Base-by-base conservation (phyloP, 1,284 basidiomycete species). In the Apiotrichum akiyoshidainum region DNA sequence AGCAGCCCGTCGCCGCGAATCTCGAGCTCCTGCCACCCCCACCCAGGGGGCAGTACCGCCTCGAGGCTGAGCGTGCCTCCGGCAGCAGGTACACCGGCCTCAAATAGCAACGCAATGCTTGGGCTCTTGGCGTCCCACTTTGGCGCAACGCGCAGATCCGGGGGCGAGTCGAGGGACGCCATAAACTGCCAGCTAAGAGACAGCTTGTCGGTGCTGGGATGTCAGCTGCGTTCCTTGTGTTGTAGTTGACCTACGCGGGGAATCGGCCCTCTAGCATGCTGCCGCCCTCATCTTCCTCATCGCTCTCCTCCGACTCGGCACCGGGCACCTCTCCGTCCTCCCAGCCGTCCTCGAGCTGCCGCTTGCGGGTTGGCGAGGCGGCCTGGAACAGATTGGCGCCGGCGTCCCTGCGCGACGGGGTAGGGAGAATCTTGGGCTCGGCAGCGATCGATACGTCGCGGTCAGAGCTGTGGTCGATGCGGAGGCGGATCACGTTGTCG, bases 211-310 rank as follows among this genome's bases (percentile, higher is more conserved):
- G 74, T 73, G 34, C 74, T 75, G 48, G 3, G 11, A 11, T 14
- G 55, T 65, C 37, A 66, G 59, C 31, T 31, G 26, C 26, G 7
- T 31, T 31, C 3, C 26, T 8, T 33, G 4, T 19, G 31, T 14
- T 14, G 21, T 17, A 14, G 14, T 33, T 42, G 10, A 7, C 39
- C 1, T 19, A 60, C 66, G 52, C 37, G 73, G 70, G 72, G 52
- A 75, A 76, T 41, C 70, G 52, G 3, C 74, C 74, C 39, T 71
- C 68, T 0, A 76, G 64, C 72, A 70, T 71, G 54, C 63, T 67
- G n/a, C 67, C 66, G 6, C 34, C 40, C 7, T 62, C 65, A 11
- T 13, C 14, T 19, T 55, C 44, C 16, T 58, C 65, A 13, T 62
- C 63, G 14, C 63, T 64, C 14, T 59, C 55, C 10, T 63, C 61